A percentile compares a stretch with the other conserved stretches of the same genome.
phyloP scores from a whole-genome alignment of 305 asterid genomes.

The Euphrasia arctica region DNA sequence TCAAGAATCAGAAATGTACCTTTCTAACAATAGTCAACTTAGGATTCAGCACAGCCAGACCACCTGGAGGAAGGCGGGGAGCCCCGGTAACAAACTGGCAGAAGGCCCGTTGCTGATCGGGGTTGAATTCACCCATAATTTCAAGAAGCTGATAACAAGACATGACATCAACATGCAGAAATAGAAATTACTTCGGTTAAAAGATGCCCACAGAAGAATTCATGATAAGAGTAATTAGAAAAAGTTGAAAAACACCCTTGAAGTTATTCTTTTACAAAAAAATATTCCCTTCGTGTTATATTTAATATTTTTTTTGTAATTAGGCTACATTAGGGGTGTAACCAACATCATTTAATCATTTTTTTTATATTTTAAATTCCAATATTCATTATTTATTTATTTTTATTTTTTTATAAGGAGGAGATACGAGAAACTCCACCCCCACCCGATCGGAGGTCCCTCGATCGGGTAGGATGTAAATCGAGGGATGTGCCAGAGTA shows the following conservation, averaged over 20 bases:
- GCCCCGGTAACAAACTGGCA: slow-evolving; percentile 96
- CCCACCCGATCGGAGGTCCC: too few relatives aligned
- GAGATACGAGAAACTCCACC: too few relatives aligned
- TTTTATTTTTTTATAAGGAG: too few relatives aligned
- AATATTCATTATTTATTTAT: background rate
- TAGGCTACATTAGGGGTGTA: background rate
- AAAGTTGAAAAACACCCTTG: background rate
- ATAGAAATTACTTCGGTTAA: background rate
- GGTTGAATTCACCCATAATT: slow-evolving; percentile 79
- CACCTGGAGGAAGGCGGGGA: slow-evolving; percentile 88
- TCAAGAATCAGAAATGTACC: slow-evolving; percentile 36
- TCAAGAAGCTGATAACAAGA: slow-evolving; percentile 56
- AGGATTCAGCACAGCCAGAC: slow-evolving; percentile 84
- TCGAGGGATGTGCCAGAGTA: too few relatives aligned
- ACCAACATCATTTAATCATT: background rate
- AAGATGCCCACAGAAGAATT: background rate
- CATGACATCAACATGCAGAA: background rate
- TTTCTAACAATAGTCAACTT: slow-evolving; percentile 86
- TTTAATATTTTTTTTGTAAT: background rate
- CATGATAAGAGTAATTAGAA: background rate
- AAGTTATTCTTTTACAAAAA: background rate
- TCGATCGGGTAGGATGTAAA: too few relatives aligned
- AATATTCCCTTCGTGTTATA: background rate
- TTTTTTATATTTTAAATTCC: background rate
- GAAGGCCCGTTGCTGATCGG: slow-evolving; percentile 81